Evolutionary conservation across 345 rosid species (phyloP), one percentile per base, ranked within the genome.

Genomic region (Eucalyptus victrix): DNA sequence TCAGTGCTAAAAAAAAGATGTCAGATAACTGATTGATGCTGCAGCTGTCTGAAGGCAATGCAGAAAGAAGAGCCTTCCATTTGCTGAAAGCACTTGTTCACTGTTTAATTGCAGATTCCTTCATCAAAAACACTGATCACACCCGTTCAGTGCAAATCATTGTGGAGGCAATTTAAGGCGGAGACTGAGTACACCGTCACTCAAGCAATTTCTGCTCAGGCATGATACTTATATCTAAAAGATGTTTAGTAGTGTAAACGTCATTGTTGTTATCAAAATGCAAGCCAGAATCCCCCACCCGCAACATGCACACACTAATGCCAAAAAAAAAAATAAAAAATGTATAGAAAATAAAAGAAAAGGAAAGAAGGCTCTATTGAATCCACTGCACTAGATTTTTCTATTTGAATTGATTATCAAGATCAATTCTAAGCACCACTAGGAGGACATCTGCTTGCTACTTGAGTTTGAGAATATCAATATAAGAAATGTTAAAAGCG

Each of bases 161-260:
- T 98, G 94, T 98, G 99, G 99, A 95, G 99, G 93, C 99, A 98
- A 89, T 98, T 98, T 94, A 96, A 95, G 94, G 87, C 95, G 23
- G 99, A 98, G 93, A 98, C 99, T 54, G 99, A 97, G 93, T 96
- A 96, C 91, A 94, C 92, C 30, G 99, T 98, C 87, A 94, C 99
- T 87, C 99, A 97, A 91, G 99, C 99, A 90, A 94, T 98, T 91
- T 96, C 99, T 92, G 99, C 99, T 69, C 99, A 98, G 99, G 99
- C 91, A 93, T 91, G 93, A 86, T 87, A 83, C 49, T 40, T 80
- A 51, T 45, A 80, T 88, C 47, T 80, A 44, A 54, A 51, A 49
- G 88, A 32, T 83, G 72, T 86, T 47, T 62, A 28, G 51, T 88
- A 81, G 62, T 72, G 81, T 23, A 72, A 72, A 72, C 4, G 81